Evolutionary conservation across 768 basidiomycete genomes (phyloP).

Genomic region (Leccinum imitatum): DNA sequence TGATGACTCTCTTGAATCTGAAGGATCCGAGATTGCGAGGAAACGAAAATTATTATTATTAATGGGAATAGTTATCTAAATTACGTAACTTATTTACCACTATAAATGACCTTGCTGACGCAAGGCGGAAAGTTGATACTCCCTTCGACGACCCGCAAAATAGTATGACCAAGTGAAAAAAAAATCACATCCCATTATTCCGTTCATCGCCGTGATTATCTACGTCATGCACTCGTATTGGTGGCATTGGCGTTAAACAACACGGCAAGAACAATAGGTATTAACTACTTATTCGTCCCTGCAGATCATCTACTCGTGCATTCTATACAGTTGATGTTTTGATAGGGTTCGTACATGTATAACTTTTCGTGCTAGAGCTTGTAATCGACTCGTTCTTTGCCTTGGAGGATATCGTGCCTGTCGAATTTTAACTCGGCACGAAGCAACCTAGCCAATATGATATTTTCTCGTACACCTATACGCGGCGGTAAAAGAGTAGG

Average conservation of each 20-base stretch:
- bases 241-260: slow-evolving; percentile 68
- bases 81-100: too few relatives aligned
- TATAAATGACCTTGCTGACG: too few relatives aligned
- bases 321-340: slow-evolving; percentile 45
- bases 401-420: not conserved
- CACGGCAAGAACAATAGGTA: slow-evolving; percentile 51
- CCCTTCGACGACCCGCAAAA: too few relatives aligned
- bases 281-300: slow-evolving; percentile 28
- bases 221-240: slow-evolving; percentile 48
- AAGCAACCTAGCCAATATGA: not conserved
- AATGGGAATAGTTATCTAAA: too few relatives aligned
- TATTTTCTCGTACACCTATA: slow-evolving; percentile 74
- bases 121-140: too few relatives aligned
- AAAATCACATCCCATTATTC: not conserved
- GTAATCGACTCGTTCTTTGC: not conserved
- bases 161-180: not conserved
- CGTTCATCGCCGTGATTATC: slow-evolving; percentile 55
- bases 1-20: too few relatives aligned
- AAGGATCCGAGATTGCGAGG: too few relatives aligned
- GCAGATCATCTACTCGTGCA: slow-evolving; percentile 60
- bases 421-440: not conserved
- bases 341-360: slow-evolving; percentile 27
- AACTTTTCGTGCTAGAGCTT: not conserved
- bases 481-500: not conserved
- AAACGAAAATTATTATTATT: too few relatives aligned